Evolutionary conservation across 129 eudicot species (phyloP), one percentile per base, ranked within the genome.

Genomic region (Lactuca saligna): DNA sequence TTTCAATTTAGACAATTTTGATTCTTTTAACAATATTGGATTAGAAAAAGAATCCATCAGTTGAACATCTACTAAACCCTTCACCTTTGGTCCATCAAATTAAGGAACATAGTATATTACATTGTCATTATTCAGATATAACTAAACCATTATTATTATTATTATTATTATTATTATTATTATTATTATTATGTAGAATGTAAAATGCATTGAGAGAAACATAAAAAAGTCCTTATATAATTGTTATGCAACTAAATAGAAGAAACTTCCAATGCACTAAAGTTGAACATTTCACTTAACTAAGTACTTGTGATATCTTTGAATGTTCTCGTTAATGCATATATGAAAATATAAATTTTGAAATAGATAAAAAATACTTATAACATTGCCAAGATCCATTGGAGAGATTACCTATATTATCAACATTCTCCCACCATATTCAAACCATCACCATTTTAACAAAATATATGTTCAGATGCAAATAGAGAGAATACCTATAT

Each of bases 71-170:
- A 93, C 51, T 59, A 65, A 70, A 17, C 57, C 13, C 71, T 93
- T 83, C 38, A 87, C 95, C 49, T 48, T 48, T 17, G 87, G 95
- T 93, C 88, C 80, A 81, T 63, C 73, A 71, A 49, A n/a, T 63
- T 31, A 50, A 62, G 14, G 14, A 42, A 55, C 48, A 17, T 10
- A n/a, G 17, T 61, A 39, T 46, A 68, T 20, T 20, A 20, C 20
- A 17, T 37, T 29, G 46, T 44, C 39, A 49, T 11, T 32, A 25
- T 37, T 60, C 37, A 63, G 20, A 20, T 20, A 20, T 20, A 20
- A 20, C 20, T 20, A 20, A 20, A 20, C 20, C 20, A 20, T 20
- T 20, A 20, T 20, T 20, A 20, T 20, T 20, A 20, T 20, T 20
- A 20, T 20, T 20, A 20, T 20, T 20, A 20, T 20, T 20, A 20